Conservation (phyloP, 768 basidiomycete species). For the Suillus weaverae region DNA sequence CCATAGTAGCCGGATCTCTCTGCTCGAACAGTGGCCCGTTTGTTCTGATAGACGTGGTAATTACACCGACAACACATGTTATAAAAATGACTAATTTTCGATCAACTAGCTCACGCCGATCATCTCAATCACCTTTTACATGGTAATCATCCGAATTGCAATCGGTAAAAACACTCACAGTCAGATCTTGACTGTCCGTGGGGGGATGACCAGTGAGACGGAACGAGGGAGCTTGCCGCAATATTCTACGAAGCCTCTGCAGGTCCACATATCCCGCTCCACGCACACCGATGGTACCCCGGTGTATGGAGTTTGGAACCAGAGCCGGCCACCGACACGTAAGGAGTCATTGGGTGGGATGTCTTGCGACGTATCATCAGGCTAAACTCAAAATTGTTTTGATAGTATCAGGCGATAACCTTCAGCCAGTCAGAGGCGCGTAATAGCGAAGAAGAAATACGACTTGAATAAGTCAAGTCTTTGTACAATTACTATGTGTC, state of each 20-base stretch:
- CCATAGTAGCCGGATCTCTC: conserved; percentile 32
- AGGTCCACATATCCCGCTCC: conserved; percentile 5
- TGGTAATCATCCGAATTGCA: neutral
- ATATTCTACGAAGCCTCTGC: conserved; percentile 6
- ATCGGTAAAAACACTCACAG: conserved; percentile 3
- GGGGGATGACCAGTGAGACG: neutral
- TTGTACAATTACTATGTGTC: neutral
- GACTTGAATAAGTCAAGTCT: neutral
- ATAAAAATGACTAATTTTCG: neutral
- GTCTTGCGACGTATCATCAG: neutral
- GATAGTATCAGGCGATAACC: neutral
- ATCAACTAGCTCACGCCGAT: neutral
- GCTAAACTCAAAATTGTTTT: neutral
- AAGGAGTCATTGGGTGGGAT: neutral
- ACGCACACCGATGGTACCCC: neutral
- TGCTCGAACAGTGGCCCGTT: conserved; percentile 33
- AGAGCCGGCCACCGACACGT: neutral
- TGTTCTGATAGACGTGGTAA: conserved; percentile 13
- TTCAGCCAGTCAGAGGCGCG: neutral
- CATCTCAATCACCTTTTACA: neutral
- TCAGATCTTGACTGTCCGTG: neutral
- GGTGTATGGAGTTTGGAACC: neutral
- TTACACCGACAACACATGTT: neutral
- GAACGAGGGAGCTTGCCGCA: neutral
- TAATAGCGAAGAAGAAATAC: neutral